A percentile compares a stretch with the other conserved stretches of the same genome.
Conservation (phyloP, 2,329 filamentous ascomycete genomes). For the Stachybotrys echinatus region DNA sequence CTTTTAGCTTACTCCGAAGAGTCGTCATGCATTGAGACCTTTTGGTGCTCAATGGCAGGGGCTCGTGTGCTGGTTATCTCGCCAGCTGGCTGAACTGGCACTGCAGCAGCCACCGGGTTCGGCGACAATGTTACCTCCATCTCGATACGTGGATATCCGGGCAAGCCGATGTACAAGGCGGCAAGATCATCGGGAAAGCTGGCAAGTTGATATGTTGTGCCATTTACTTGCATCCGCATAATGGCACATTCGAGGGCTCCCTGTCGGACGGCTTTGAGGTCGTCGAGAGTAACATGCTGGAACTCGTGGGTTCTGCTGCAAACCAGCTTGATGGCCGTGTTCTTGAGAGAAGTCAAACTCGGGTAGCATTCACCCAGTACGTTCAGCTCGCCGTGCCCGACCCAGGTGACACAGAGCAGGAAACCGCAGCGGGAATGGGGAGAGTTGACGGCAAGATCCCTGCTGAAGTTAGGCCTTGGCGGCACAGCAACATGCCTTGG, state of each 20-base stretch:
- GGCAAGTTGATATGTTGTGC: conserved; percentile 15
- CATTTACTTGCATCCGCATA: conserved; percentile 14
- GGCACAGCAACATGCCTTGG: not conserved
- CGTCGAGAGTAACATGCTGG: not conserved
- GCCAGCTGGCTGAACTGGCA: not conserved
- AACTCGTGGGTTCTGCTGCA: conserved; percentile 10
- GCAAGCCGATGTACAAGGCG: conserved; percentile 10
- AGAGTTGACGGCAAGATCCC: not conserved
- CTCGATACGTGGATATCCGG: conserved; percentile 16
- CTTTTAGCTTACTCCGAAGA: no score
- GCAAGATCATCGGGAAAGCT: conserved; percentile 20
- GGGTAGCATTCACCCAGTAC: conserved; percentile 20
- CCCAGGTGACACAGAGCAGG: conserved; percentile 20
- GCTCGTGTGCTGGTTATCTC: no score
- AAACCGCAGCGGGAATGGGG: conserved; percentile 3
- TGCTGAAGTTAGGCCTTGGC: not conserved
- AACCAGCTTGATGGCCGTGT: conserved; percentile 13
- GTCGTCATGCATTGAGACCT: not conserved
- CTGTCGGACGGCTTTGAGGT: conserved; percentile 1
- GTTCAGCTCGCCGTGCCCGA: conserved; percentile 20
- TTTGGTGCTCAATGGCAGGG: no score
- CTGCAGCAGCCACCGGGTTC: not conserved
- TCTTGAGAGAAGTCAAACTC: conserved; percentile 26
- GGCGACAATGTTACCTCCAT: conserved; percentile 8
- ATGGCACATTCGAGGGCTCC: conserved; percentile 7